Percentiles rank a stretch among this genome's conserved stretches.
Evolutionary conservation across 768 basidiomycete genomes (phyloP).

Genomic region (Multifurca ochricompacta): DNA sequence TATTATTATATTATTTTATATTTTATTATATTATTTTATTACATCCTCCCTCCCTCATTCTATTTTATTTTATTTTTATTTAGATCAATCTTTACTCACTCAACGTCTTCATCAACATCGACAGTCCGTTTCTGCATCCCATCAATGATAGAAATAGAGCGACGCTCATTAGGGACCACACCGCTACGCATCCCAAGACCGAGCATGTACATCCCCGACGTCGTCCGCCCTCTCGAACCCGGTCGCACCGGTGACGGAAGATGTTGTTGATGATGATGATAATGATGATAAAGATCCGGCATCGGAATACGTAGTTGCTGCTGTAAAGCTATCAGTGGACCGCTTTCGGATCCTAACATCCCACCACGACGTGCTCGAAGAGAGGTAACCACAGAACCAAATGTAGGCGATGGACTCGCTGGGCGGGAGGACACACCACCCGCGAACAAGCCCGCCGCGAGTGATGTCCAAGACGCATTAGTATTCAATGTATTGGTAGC

Average conservation of each 20-base stretch:
- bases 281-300: constrained; percentile 34
- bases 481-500: too few species aligned
- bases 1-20: too few species aligned
- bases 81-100: too few species aligned
- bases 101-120: neutral
- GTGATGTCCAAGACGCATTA: constrained; percentile 34
- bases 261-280: constrained; percentile 12
- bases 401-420: constrained; percentile 45
- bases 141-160: neutral
- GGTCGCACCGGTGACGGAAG: constrained; percentile 21
- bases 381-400: constrained; percentile 63
- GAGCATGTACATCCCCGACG: constrained; percentile 58
- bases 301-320: constrained; percentile 53
- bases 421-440: constrained; percentile 30
- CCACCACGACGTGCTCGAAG: constrained; percentile 47
- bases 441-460: constrained; percentile 50
- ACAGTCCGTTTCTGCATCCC: neutral
- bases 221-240: constrained; percentile 37
- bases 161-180: neutral
- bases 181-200: constrained; percentile 41
- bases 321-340: constrained; percentile 13
- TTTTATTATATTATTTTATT: too few species aligned
- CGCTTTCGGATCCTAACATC: constrained; percentile 29
- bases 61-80: too few species aligned
- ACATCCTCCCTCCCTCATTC: too few species aligned